Conservation (phyloP, 2,329 filamentous ascomycete genomes). For the Coniosporium tulheliwenetii region DNA sequence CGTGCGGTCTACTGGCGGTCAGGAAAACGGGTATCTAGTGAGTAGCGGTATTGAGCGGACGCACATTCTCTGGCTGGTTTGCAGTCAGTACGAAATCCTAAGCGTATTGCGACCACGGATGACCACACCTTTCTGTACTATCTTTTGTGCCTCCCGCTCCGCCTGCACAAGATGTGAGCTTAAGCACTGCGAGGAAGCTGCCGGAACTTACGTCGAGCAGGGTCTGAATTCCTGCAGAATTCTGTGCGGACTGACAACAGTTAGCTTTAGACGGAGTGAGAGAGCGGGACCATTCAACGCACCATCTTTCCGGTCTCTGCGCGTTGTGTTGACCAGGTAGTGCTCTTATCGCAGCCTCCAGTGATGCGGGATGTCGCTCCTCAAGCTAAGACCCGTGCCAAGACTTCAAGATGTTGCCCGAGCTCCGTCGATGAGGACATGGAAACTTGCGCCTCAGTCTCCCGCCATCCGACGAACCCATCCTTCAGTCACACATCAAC, state of each 20-base stretch:
- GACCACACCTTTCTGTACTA: constrained; percentile 77
- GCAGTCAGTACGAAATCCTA: constrained; percentile 13
- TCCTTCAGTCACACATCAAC: no score
- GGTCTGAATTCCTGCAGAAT: constrained; percentile 96
- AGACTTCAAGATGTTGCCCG: no score
- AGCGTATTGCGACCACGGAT: constrained; percentile 6
- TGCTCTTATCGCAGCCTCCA: no score
- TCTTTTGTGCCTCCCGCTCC: constrained; percentile 97
- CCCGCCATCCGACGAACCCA: no score
- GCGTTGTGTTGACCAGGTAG: no score
- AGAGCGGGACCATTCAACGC: no score
- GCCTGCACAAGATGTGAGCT: constrained; percentile 45
- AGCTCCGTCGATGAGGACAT: no score
- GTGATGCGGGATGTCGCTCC: no score
- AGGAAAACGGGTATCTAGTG: constrained; percentile 7
- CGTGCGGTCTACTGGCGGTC: constrained; percentile 53
- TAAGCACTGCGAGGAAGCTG: constrained; percentile 1
- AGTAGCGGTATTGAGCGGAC: background rate
- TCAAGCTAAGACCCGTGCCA: no score
- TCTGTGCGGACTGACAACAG: constrained; percentile 69
- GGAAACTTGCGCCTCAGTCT: no score
- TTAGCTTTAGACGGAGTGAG: no score
- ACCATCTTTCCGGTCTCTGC: no score
- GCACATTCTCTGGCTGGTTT: constrained; percentile 71
- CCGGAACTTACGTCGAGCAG: constrained; percentile 65